Percentiles rank a stretch among this genome's conserved stretches.
phyloP scores from a whole-genome alignment of 2,329 filamentous ascomycete genomes.

The Ascomycota sp. region DNA sequence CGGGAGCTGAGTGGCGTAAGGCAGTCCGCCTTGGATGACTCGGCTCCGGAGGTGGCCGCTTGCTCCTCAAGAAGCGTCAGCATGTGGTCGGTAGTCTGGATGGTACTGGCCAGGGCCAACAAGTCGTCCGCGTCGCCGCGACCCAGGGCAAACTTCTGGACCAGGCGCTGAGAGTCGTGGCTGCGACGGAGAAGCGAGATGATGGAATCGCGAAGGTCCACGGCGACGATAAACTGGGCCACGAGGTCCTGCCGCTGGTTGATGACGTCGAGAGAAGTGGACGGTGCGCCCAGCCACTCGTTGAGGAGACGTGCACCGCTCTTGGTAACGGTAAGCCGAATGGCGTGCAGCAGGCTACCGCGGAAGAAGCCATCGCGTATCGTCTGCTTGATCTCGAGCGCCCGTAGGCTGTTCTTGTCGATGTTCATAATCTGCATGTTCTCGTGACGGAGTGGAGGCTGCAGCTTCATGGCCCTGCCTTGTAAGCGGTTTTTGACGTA shows the following conservation, averaged over 20 bases:
- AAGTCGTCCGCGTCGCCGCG: constrained; percentile 84
- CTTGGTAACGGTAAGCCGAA: constrained; percentile 74
- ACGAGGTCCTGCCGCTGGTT: constrained; percentile 64
- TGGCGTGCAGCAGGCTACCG: constrained; percentile 74
- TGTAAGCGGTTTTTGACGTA: constrained; percentile 66
- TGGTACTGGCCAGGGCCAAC: constrained; percentile 59
- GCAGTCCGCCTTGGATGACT: constrained; percentile 10
- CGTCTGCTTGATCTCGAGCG: constrained; percentile 73
- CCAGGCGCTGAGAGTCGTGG: constrained; percentile 68
- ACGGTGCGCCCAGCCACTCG: constrained; percentile 73
- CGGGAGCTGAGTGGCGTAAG: constrained; percentile 26
- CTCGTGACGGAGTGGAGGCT: constrained; percentile 55
- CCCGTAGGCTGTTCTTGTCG: constrained; percentile 74
- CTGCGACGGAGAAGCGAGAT: constrained; percentile 46
- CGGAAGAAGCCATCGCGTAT: constrained; percentile 56
- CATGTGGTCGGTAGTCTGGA: constrained; percentile 49
- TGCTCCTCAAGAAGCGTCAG: constrained; percentile 20
- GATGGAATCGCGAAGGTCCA: constrained; percentile 47
- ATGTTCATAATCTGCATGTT: constrained; percentile 65
- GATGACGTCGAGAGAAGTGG: constrained; percentile 64
- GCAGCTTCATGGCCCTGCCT: constrained; percentile 57
- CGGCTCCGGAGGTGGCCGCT: not conserved
- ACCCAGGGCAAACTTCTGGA: constrained; percentile 85
- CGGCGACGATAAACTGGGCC: constrained; percentile 43
- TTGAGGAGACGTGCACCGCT: constrained; percentile 68